phyloP scores from a whole-genome alignment of 441 rosid genomes.

The Erodium moschatum region DNA sequence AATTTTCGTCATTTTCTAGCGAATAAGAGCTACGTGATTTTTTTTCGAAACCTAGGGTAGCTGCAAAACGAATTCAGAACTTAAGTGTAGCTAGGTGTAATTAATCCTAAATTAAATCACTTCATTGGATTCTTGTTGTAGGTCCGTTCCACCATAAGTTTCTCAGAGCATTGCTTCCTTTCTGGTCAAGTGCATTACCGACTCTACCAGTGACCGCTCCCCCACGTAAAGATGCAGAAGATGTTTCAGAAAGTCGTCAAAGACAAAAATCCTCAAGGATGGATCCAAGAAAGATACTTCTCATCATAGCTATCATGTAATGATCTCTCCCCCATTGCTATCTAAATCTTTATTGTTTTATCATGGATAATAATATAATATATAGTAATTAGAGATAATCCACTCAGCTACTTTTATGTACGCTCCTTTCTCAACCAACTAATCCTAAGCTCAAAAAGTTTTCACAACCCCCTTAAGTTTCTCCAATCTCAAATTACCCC shows the following conservation, averaged over 20 bases:
- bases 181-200: slow-evolving; percentile 96
- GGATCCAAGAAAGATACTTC: slow-evolving; percentile 84
- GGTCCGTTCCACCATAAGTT: slow-evolving; percentile 87
- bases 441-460: too few relatives aligned
- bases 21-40: too few relatives aligned
- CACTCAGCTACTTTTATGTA: too few relatives aligned
- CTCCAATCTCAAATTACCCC: too few relatives aligned
- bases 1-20: too few relatives aligned
- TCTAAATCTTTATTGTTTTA: background rate
- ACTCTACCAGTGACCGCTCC: slow-evolving; percentile 95
- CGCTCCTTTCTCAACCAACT: too few relatives aligned
- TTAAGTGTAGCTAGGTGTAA: too few relatives aligned
- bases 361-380: background rate
- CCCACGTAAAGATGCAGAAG: slow-evolving; percentile 48
- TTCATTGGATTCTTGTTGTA: slow-evolving; percentile 24
- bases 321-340: slow-evolving; percentile 16
- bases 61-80: too few relatives aligned
- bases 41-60: too few relatives aligned
- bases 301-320: slow-evolving; percentile 85
- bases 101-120: too few relatives aligned
- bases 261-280: slow-evolving; percentile 64
- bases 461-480: too few relatives aligned
- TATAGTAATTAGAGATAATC: background rate
- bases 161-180: slow-evolving; percentile 84
- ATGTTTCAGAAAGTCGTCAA: slow-evolving; percentile 49